Percentiles rank a stretch among this genome's conserved stretches.
Conservation (phyloP, 495 filamentous ascomycete genomes). For the Penicillium antarcticum region DNA sequence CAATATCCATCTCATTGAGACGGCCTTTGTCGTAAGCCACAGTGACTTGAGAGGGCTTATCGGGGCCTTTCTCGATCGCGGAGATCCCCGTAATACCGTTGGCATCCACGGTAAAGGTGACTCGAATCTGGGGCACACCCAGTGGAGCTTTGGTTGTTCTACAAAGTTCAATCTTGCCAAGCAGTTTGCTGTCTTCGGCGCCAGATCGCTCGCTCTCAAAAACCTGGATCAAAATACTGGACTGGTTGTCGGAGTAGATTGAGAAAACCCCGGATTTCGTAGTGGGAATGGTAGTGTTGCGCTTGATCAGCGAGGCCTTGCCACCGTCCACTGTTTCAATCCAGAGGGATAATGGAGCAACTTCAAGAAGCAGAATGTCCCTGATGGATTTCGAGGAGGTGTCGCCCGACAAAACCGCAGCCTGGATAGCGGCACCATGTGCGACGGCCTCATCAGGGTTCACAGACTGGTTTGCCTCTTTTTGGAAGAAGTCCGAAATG, state of each 20-base stretch:
- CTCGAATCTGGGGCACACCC: constrained; percentile 98
- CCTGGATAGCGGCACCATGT: constrained; percentile 98
- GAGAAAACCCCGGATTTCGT: constrained; percentile 99
- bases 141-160: constrained; percentile 95
- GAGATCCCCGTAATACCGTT: constrained; percentile 99
- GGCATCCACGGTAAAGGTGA: constrained; percentile 97
- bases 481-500: constrained; percentile 97
- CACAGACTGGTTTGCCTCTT: constrained; percentile 99
- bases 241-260: constrained; percentile 99
- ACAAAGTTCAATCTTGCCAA: constrained; percentile 98
- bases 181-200: constrained; percentile 98
- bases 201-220: constrained; percentile 98
- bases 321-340: constrained; percentile 99
- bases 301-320: constrained; percentile 96
- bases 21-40: constrained; percentile 99
- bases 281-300: constrained; percentile 97
- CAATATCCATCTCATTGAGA: constrained; percentile 96
- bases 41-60: constrained; percentile 95
- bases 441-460: constrained; percentile 99
- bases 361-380: constrained; percentile 94
- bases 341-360: constrained; percentile 93
- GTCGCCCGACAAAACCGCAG: constrained; percentile 96
- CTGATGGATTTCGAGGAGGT: constrained; percentile 91
- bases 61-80: constrained; percentile 97
- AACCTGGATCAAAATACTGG: constrained; percentile 98